A percentile compares a stretch with the other conserved stretches of the same genome.
phyloP scores from a whole-genome alignment of 495 filamentous ascomycete species.

The Hypomontagnella submonticulosa region DNA sequence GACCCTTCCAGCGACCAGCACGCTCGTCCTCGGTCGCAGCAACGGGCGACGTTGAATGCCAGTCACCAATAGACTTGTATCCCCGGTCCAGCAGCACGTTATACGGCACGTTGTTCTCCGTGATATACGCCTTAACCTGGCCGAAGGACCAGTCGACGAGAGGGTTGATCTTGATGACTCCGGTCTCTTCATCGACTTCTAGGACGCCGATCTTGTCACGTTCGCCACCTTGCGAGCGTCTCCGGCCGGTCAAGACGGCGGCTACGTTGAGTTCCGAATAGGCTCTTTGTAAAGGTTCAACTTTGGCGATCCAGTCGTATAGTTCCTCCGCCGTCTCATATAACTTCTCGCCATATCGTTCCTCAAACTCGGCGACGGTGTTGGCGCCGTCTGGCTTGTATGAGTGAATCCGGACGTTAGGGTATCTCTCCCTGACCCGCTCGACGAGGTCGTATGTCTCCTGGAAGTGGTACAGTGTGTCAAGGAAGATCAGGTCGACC shows the following conservation, averaged over 20 bases:
- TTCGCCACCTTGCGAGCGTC: slow-evolving; percentile 92
- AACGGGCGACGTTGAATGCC: slow-evolving; percentile 95
- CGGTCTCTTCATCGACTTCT: slow-evolving; percentile 86
- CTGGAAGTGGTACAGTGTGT: slow-evolving; percentile 94
- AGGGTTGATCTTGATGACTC: slow-evolving; percentile 98
- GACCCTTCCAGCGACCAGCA: slow-evolving; percentile 96
- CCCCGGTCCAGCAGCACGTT: slow-evolving; percentile 89
- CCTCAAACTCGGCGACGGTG: slow-evolving; percentile 78
- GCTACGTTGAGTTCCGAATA: slow-evolving; percentile 89
- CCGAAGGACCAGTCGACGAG: slow-evolving; percentile 94
- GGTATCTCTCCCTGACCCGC: slow-evolving; percentile 78
- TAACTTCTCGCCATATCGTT: slow-evolving; percentile 80
- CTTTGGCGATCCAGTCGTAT: slow-evolving; percentile 98
- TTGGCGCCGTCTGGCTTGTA: slow-evolving; percentile 83
- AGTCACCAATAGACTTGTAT: slow-evolving; percentile 98
- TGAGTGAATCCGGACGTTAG: slow-evolving; percentile 80
- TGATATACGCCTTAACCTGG: slow-evolving; percentile 88
- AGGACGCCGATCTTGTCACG: slow-evolving; percentile 88
- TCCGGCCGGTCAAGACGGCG: slow-evolving; percentile 93
- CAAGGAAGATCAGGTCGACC: slow-evolving; percentile 96
- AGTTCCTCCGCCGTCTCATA: slow-evolving; percentile 88
- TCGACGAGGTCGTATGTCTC: slow-evolving; percentile 89
- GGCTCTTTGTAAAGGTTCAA: slow-evolving; percentile 93
- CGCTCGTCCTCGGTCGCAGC: slow-evolving; percentile 93
- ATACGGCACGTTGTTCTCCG: slow-evolving; percentile 88